Percentiles rank a stretch among this genome's conserved stretches.
These are phyloP conservation scores for Gnetum montanum DNA, from an alignment of 75 land plant genomes.

Conservation along the genomic window DNA sequence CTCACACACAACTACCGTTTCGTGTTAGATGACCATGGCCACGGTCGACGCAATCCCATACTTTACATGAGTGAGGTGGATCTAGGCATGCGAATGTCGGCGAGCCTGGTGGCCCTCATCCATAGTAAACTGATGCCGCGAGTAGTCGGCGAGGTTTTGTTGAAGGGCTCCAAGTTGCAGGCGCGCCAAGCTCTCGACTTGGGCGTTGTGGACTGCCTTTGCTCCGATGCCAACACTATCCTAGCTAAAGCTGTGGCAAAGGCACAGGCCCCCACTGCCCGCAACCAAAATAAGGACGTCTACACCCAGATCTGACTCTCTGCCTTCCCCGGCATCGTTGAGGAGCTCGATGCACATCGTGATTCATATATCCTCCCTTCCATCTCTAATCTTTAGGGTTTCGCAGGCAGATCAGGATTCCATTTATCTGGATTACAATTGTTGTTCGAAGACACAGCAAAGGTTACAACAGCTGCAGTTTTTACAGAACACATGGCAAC, in stretches of 20 bases:
- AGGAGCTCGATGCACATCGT: constrained; percentile 8
- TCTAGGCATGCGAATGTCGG: constrained; percentile 14
- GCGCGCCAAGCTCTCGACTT: constrained; percentile 6
- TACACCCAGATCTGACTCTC: constrained; percentile 12
- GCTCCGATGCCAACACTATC: constrained; percentile 10
- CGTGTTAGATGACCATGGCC: constrained; percentile 16
- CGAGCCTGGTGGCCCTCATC: constrained; percentile 11
- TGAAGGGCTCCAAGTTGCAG: constrained; percentile 19
- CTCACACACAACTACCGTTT: constrained; percentile 44
- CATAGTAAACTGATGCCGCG: constrained; percentile 18
- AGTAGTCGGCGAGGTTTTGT: constrained; percentile 16
- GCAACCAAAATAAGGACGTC: constrained; percentile 17
- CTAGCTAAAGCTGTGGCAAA: constrained; percentile 19
- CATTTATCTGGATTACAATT: too few relatives aligned
- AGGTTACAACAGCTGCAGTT: too few relatives aligned
- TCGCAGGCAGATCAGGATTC: too few relatives aligned
- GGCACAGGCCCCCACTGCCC: constrained; percentile 16
- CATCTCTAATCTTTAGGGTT: too few relatives aligned
- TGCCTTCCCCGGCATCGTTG: constrained; percentile 17
- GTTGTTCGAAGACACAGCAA: too few relatives aligned
- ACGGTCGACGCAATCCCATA: too few relatives aligned
- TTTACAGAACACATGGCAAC: too few relatives aligned
- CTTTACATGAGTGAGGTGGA: constrained; percentile 39
- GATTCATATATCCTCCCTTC: not conserved
- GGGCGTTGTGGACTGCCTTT: constrained; percentile 21